Evolutionary conservation across 768 basidiomycete species (phyloP), one percentile per base, ranked within the genome.

Genomic region (Boletus coccyginus): DNA sequence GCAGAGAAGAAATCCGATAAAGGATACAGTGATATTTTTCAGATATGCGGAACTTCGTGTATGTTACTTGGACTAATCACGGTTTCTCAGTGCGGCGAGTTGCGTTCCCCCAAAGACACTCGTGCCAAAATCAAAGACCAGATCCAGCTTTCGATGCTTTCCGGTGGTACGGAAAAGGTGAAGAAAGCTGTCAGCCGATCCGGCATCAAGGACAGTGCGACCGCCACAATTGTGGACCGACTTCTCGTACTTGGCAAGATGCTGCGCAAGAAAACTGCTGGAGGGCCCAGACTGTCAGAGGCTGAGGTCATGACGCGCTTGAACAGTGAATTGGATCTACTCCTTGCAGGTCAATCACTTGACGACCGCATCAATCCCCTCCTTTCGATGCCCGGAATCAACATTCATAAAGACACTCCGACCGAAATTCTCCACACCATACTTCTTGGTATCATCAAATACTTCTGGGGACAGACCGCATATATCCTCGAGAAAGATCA

Each of bases 121-220:
- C 5, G 1, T 7, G 1, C 46, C 11, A 0, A 55, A 14, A 51
- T 64, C 31, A 56, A 46, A 35, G 2, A 16, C 0, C 65, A 66
- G 7, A 32, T 66, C 2, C 5, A 50, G 8, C 33, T 59, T n/a
- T 47, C 56, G 0, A 57, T 13, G 45, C 19, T 48, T 0, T 47
- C 58, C 9, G 55, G 59, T 17, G 61, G 51, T 1, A 62, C 41
- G 0, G 51, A 58, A n/a, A n/a, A n/a, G n/a, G n/a, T n/a, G n/a
- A n/a, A n/a, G n/a, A n/a, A n/a, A n/a, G n/a, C n/a, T n/a, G 11
- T 78, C 41, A 73, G 73, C 1, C 73, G 76, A 50, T 75, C 78
- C 46, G 76, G 77, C 0, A 36, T 56, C 6, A 58, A 73, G 13
- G 65, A 78, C 7, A 63, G 71, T 0, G 51, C 62, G 1, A 66